Conservation (phyloP, 2,329 filamentous ascomycete genomes). For the Gliomastix tumulicola region DNA sequence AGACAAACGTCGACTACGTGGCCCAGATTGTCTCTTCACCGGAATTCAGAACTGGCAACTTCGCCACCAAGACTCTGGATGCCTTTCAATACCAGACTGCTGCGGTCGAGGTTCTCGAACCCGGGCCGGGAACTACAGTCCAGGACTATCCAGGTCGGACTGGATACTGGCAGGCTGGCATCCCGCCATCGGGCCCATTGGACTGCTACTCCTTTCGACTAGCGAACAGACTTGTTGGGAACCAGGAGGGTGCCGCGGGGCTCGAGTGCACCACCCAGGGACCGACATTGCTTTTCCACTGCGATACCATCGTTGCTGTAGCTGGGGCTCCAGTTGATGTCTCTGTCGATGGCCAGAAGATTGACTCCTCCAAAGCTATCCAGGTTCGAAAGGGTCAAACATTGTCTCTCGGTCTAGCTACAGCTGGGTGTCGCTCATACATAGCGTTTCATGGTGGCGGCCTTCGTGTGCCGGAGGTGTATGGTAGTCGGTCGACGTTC, state of each 20-base stretch:
- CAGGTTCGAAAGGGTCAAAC: conserved; percentile 14
- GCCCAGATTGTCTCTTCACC: conserved; percentile 16
- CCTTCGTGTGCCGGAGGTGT: conserved; percentile 21
- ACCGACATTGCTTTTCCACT: conserved; percentile 24
- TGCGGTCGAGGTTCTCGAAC: conserved; percentile 25
- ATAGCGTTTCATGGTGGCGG: conserved; percentile 26
- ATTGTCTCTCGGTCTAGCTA: conserved; percentile 14
- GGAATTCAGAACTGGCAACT: conserved; percentile 17
- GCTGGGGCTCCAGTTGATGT: conserved; percentile 19
- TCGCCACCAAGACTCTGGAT: conserved; percentile 24
- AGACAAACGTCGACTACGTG: conserved; percentile 26
- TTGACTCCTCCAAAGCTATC: conserved; percentile 13
- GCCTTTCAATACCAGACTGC: conserved; percentile 15
- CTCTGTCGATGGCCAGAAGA: conserved; percentile 12
- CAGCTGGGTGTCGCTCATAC: conserved; percentile 23
- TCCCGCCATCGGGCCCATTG: conserved; percentile 33
- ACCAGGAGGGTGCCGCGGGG: conserved; percentile 16
- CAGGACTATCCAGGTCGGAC: conserved; percentile 32
- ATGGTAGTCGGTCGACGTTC: conserved; percentile 22
- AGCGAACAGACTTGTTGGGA: conserved; percentile 26
- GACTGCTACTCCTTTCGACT: conserved; percentile 25
- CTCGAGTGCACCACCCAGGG: conserved; percentile 26
- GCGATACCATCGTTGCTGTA: conserved; percentile 20
- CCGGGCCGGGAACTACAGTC: conserved; percentile 25
- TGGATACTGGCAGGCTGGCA: conserved; percentile 27